Conservation (phyloP, 1,284 basidiomycete species). For the Rhodotorula sp. region DNA sequence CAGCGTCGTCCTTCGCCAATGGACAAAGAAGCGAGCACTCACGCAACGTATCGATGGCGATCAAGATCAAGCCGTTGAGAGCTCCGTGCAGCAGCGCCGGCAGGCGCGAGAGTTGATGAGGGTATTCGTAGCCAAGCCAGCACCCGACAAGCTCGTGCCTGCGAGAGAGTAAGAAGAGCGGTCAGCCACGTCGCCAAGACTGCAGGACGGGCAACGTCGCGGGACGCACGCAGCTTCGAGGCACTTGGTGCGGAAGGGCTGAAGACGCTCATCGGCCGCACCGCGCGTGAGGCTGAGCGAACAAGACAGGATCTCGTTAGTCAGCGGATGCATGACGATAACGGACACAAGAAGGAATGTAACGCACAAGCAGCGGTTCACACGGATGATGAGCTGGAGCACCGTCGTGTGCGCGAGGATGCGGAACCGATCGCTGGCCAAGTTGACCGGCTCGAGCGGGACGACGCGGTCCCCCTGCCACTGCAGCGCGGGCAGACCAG, state of each 20-base stretch:
- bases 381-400: constrained; percentile 20
- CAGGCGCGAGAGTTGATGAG: constrained; percentile 11
- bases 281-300: constrained; percentile 31
- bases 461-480: constrained; percentile 15
- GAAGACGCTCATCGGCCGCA: constrained; percentile 18
- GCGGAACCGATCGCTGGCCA: constrained; percentile 23
- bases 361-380: constrained; percentile 35
- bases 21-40: background rate
- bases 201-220: too few species aligned
- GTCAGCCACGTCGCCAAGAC: background rate
- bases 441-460: constrained; percentile 18
- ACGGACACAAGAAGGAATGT: too few species aligned
- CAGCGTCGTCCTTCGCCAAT: background rate
- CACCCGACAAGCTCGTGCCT: constrained; percentile 28
- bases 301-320: background rate
- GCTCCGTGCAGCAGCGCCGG: constrained; percentile 20
- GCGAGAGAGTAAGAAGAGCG: background rate
- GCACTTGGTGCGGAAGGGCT: constrained; percentile 1
- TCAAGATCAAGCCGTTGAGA: constrained; percentile 28
- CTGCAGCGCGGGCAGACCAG: constrained; percentile 11
- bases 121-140: constrained; percentile 24
- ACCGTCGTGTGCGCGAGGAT: constrained; percentile 16
- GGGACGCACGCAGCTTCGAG: constrained; percentile 27
- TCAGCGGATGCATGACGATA: background rate
- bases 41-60: constrained; percentile 33